Percentiles rank a stretch among this genome's conserved stretches.
Evolutionary conservation across 352 stramenopile genomes (phyloP).

Genomic region (Pythium periplocum): DNA sequence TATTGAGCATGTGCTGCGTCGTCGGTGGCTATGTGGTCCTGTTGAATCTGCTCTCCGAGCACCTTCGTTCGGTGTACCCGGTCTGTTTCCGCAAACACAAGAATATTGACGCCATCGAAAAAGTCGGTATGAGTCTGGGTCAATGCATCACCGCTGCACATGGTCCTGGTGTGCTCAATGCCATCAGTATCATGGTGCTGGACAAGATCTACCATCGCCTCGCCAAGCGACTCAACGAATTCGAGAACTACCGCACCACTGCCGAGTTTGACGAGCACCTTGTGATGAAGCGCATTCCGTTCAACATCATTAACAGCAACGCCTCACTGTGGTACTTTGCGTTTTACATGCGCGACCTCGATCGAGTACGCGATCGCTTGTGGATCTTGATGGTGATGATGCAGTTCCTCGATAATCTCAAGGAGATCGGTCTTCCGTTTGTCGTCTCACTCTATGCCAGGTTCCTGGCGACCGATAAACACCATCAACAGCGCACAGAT

Average conservation of each 20-base stretch:
- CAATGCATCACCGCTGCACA: conserved; percentile 40
- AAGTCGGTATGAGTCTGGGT: conserved; percentile 16
- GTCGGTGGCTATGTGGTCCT: conserved; percentile 51
- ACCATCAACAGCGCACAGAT: conserved; percentile 14
- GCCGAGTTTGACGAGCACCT: conserved; percentile 63
- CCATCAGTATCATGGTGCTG: conserved; percentile 57
- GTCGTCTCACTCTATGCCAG: conserved; percentile 37
- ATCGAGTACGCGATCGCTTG: conserved; percentile 51
- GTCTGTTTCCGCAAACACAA: conserved; percentile 24
- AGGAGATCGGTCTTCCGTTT: conserved; percentile 55
- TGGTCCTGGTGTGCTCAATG: conserved; percentile 58
- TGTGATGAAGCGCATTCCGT: conserved; percentile 71
- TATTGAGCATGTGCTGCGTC: conserved; percentile 53
- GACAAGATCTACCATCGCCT: conserved; percentile 63
- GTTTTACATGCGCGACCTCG: conserved; percentile 51
- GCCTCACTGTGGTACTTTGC: conserved; percentile 64
- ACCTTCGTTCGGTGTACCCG: conserved; percentile 32
- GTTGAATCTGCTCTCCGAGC: conserved; percentile 51
- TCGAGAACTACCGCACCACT: conserved; percentile 67
- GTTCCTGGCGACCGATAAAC: conserved; percentile 37
- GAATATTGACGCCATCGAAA: not conserved
- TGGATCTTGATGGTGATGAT: conserved; percentile 67
- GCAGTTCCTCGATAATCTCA: conserved; percentile 65
- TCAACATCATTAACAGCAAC: conserved; percentile 77
- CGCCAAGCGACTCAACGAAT: conserved; percentile 54